Evolutionary conservation across 2,329 filamentous ascomycete species (phyloP).

Genomic region (Alternaria arborescens): DNA sequence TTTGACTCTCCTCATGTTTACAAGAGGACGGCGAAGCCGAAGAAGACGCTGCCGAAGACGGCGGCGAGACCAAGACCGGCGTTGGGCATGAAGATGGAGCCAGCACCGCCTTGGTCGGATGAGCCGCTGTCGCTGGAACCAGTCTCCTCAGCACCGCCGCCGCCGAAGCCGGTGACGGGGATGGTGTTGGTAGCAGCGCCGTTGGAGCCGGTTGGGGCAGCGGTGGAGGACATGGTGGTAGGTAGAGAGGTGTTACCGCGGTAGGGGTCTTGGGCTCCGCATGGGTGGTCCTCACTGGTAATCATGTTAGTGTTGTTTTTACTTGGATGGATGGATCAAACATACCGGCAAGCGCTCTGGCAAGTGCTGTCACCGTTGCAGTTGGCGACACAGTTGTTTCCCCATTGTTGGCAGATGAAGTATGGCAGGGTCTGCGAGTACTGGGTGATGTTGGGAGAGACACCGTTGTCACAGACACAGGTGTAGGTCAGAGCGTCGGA

Average conservation of each 20-base stretch:
- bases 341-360: constrained; percentile 64
- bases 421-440: constrained; percentile 82
- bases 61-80: constrained; percentile 65
- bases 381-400: constrained; percentile 69
- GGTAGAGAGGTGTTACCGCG: constrained; percentile 65
- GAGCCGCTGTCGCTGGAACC: constrained; percentile 24
- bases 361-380: constrained; percentile 69
- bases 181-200: constrained; percentile 35
- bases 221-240: constrained; percentile 55
- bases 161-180: constrained; percentile 46
- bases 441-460: constrained; percentile 75
- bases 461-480: constrained; percentile 74
- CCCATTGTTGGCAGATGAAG: constrained; percentile 77
- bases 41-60: constrained; percentile 64
- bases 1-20: constrained; percentile 24
- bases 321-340: background rate
- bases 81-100: constrained; percentile 60
- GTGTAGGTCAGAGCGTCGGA: constrained; percentile 69
- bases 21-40: constrained; percentile 62
- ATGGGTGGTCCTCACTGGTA: constrained; percentile 68
- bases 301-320: constrained; percentile 9
- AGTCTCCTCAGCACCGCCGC: constrained; percentile 34
- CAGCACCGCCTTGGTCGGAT: constrained; percentile 35
- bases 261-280: constrained; percentile 73
- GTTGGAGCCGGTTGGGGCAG: constrained; percentile 43